These are phyloP conservation scores for Amphirosellinia nigrospora DNA, from an alignment of 495 filamentous ascomycete species.

Conservation along the genomic window DNA sequence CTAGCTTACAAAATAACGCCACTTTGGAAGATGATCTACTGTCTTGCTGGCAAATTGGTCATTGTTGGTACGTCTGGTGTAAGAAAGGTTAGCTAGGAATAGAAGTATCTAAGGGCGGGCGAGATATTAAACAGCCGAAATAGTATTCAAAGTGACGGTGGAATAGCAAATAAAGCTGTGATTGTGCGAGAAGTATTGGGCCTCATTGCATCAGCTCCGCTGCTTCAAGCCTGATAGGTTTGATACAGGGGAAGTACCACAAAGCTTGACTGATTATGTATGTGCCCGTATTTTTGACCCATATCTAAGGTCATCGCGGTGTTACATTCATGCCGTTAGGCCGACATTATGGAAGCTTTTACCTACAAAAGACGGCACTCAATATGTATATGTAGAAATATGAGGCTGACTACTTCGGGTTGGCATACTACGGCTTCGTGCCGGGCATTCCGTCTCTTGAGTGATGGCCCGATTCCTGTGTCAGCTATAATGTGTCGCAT, in stretches of 20 bases:
- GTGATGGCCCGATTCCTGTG: constrained; percentile 2
- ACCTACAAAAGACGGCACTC: neutral
- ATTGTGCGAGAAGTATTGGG: neutral
- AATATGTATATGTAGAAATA: neutral
- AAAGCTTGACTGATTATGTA: neutral
- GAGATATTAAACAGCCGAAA: too few species aligned
- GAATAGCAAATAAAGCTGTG: neutral
- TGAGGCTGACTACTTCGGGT: neutral
- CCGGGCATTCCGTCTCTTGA: neutral
- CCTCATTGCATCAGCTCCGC: neutral
- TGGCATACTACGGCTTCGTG: neutral
- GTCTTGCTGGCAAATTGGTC: too few species aligned
- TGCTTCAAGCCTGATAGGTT: neutral
- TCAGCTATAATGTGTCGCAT: neutral
- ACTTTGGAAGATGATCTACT: too few species aligned
- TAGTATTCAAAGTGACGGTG: too few species aligned
- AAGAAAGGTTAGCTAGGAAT: too few species aligned
- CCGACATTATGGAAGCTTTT: neutral
- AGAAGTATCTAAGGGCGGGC: too few species aligned
- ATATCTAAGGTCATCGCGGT: neutral
- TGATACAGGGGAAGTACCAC: neutral
- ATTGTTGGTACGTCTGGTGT: too few species aligned
- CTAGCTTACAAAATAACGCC: too few species aligned
- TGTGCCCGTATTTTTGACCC: neutral
- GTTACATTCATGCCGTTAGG: neutral